Evolutionary conservation across 345 rosid species (phyloP), one percentile per base, ranked within the genome.

Genomic region (Luvunga scandens): DNA sequence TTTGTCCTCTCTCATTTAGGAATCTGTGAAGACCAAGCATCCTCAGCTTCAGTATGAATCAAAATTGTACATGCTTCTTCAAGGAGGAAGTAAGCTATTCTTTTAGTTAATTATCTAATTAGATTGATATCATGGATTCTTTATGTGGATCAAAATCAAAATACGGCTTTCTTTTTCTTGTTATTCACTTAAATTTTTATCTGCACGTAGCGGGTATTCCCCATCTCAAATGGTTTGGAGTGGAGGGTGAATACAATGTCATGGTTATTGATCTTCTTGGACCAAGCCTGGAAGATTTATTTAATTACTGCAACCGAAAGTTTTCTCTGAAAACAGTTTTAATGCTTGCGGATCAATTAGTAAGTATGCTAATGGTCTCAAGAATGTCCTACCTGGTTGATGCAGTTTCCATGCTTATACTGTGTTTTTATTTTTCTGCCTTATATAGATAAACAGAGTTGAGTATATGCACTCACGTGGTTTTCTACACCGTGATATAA

Each of bases 231-330:
- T 94, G 98, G 98, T 94, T 88, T 16, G 98, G 97, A 63, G 94
- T 92, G 12, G 98, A 94, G 79, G 91, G 88, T 22, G 95, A 91
- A n/a, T 89, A 88, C 86, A 91, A 90, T 70, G 84, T 91, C 74
- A 92, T 94, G 98, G 97, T 92, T 79, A 94, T 94, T 69, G 98
- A 94, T 75, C 98, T 94, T 84, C 94, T 94, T 65, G 98, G 98
- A 30, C 98, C 98, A 5, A 94, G 97, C 82, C 87, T 94, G 88
- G 98, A 94, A 79, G 98, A 94, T 78, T 83, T 91, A 50, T 94
- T 94, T 89, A 94, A 94, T 85, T 92, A 91, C 77, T 92, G 97
- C 88, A 91, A 87, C 84, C 81, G 98, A 77, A 94, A 83, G 80
- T 86, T 94, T 45, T 71, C 98, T 34, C 82, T 92, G 87, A 94